These are phyloP conservation scores for Benincasa hispida DNA, from an alignment of 306 rosid species.

Conservation along the genomic window DNA sequence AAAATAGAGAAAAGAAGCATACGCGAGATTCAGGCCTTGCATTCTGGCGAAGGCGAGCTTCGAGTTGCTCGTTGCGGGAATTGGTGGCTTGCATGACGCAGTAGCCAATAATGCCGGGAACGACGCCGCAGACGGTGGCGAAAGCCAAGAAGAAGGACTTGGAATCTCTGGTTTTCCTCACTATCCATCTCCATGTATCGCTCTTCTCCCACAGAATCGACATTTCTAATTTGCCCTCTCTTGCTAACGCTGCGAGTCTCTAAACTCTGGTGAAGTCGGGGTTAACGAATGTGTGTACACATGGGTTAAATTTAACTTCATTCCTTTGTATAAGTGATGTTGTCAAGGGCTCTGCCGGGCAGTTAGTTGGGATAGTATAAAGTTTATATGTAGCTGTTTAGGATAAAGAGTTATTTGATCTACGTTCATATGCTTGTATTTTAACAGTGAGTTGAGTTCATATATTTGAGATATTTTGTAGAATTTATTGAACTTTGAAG, in stretches of 20 bases:
- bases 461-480: no score
- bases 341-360: no score
- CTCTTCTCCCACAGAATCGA: constrained; percentile 59
- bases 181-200: constrained; percentile 61
- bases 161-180: constrained; percentile 60
- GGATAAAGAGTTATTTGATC: no score
- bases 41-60: constrained; percentile 60
- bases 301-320: background rate
- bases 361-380: no score
- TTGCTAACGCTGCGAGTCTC: background rate
- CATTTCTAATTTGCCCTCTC: constrained; percentile 16
- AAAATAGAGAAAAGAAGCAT: background rate
- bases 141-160: constrained; percentile 76
- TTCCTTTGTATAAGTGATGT: no score
- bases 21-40: constrained; percentile 78
- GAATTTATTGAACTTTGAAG: no score
- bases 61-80: constrained; percentile 57
- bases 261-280: background rate
- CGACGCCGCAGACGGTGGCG: constrained; percentile 79
- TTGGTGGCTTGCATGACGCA: constrained; percentile 67
- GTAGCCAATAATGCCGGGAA: constrained; percentile 71
- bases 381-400: no score
- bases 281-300: background rate
- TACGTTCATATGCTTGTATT: no score
- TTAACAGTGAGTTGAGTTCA: no score